These are phyloP conservation scores for Suillus placidus DNA, from an alignment of 768 basidiomycete genomes.

Conservation along the genomic window DNA sequence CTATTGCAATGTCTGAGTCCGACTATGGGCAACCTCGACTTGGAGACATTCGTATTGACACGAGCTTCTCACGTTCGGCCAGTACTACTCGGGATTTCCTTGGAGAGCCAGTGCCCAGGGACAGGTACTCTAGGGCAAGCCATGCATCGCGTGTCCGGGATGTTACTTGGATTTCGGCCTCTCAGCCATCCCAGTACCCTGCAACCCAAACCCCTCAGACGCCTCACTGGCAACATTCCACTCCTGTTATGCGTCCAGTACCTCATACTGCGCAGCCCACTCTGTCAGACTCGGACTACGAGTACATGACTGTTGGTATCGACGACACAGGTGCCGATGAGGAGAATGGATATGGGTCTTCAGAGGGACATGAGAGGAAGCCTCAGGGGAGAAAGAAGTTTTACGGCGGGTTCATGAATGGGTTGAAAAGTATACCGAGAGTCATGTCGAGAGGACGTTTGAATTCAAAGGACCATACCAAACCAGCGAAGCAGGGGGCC, in stretches of 20 bases:
- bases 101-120: conserved; percentile 24
- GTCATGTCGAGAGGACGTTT: conserved; percentile 36
- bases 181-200: conserved; percentile 27
- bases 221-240: conserved; percentile 26
- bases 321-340: conserved; percentile 27
- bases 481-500: conserved; percentile 24
- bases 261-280: conserved; percentile 18
- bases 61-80: conserved; percentile 30
- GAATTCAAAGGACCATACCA: conserved; percentile 23
- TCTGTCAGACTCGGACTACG: conserved; percentile 33
- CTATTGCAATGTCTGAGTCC: conserved; percentile 27
- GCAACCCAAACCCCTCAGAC: conserved; percentile 34
- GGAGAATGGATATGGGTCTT: conserved; percentile 28
- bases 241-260: conserved; percentile 31
- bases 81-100: conserved; percentile 32
- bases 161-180: conserved; percentile 34
- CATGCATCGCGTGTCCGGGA: conserved; percentile 32
- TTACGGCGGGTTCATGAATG: conserved; percentile 34
- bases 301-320: conserved; percentile 38
- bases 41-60: conserved; percentile 32
- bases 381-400: conserved; percentile 31
- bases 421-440: conserved; percentile 34
- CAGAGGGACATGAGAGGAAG: conserved; percentile 31
- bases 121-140: conserved; percentile 31
- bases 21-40: conserved; percentile 18